Conservation (phyloP, 129 eudicot species). For the Solidago caesia region DNA sequence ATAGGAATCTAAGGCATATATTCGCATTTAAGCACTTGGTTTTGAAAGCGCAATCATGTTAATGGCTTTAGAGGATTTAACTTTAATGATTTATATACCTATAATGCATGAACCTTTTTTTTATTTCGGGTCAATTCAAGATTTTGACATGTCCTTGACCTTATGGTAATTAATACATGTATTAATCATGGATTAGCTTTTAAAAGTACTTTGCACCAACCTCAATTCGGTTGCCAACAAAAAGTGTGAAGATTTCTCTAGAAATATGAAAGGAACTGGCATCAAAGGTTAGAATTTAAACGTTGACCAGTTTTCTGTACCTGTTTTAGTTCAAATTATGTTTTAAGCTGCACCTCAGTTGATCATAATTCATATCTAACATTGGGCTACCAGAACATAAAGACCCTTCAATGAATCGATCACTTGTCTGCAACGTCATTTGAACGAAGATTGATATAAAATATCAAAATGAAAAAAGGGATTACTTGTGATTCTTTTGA, state of each 20-base stretch:
- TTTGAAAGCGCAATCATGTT: slow-evolving; percentile 9
- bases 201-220: slow-evolving; percentile 21
- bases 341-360: too few species aligned
- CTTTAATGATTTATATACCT: slow-evolving; percentile 21
- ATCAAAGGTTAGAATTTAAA: neutral
- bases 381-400: too few species aligned
- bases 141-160: slow-evolving; percentile 36
- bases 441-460: too few species aligned
- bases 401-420: too few species aligned
- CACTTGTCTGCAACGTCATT: too few species aligned
- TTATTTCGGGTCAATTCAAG: slow-evolving; percentile 22
- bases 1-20: slow-evolving; percentile 19
- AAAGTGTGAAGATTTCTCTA: slow-evolving; percentile 11
- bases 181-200: slow-evolving; percentile 32
- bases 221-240: slow-evolving; percentile 20
- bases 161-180: slow-evolving; percentile 5
- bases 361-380: too few species aligned
- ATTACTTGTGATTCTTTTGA: too few species aligned
- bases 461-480: too few species aligned
- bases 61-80: slow-evolving; percentile 14
- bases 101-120: slow-evolving; percentile 27
- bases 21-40: slow-evolving; percentile 16
- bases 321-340: neutral
- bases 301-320: neutral
- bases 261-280: neutral